Conservation (phyloP, 345 rosid species). For the Moringa oleifera region DNA sequence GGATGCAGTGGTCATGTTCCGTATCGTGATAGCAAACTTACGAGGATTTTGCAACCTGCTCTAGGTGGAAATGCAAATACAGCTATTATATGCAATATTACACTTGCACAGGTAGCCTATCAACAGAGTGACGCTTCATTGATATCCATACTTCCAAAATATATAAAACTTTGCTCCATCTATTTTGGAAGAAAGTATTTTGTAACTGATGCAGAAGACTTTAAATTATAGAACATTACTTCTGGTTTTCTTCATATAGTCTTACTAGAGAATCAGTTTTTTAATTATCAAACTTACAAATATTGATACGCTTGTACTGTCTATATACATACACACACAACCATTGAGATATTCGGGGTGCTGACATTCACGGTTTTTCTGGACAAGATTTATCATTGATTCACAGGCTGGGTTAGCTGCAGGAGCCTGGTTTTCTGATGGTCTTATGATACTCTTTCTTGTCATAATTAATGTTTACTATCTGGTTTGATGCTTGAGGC, state of each 20-base stretch:
- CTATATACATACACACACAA: background rate
- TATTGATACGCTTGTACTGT: background rate
- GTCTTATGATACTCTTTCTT: too few relatives aligned
- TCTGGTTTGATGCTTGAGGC: background rate
- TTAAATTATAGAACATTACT: background rate
- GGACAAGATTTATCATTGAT: background rate
- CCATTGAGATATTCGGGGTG: too few relatives aligned
- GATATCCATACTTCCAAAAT: background rate
- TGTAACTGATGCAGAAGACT: background rate
- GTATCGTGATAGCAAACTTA: conserved; percentile 94
- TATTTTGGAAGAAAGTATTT: background rate
- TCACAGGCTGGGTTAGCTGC: background rate
- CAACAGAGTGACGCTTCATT: background rate
- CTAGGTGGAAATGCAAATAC: conserved; percentile 99
- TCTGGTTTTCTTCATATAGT: background rate
- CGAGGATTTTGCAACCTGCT: conserved; percentile 94
- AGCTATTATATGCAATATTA: conserved; percentile 94
- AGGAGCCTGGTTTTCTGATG: too few relatives aligned
- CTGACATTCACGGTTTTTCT: background rate
- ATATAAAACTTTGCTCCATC: background rate
- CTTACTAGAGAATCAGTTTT: too few relatives aligned
- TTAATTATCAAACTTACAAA: too few relatives aligned
- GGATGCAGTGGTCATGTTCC: conserved; percentile 89
- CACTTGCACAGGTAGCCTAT: conserved; percentile 77
- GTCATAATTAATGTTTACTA: background rate